Conservation (phyloP, 169 alveolate genomes). For the Plasmodium vivax region DNA sequence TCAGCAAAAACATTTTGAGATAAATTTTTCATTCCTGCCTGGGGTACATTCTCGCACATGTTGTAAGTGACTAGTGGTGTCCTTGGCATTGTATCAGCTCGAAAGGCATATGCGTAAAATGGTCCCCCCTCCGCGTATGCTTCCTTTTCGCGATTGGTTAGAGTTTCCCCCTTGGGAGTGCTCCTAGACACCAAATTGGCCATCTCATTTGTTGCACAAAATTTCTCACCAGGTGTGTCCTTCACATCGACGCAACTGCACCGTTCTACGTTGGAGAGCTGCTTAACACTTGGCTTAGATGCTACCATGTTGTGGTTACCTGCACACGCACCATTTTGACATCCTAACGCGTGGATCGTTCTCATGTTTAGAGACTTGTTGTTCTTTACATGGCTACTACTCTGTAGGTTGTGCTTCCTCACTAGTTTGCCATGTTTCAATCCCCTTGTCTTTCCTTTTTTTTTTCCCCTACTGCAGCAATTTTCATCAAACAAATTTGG, state of each 20-base stretch:
- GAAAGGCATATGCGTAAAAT: neutral
- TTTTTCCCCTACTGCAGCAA: neutral
- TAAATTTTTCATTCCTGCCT: neutral
- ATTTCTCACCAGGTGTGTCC: conserved; percentile 1
- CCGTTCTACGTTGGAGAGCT: neutral
- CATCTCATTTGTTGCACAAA: neutral
- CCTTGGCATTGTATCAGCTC: neutral
- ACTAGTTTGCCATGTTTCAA: neutral
- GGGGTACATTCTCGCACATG: neutral
- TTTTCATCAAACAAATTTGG: neutral
- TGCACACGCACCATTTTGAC: neutral
- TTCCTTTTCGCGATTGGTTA: conserved; percentile 1
- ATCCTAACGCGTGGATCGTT: neutral
- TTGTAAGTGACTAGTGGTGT: neutral
- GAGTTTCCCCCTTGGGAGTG: neutral
- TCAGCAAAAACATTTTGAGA: neutral
- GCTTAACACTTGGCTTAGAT: neutral
- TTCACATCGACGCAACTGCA: neutral
- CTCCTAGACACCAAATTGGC: neutral
- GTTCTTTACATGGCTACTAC: neutral
- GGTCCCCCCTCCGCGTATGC: neutral
- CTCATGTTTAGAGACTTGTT: neutral
- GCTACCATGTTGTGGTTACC: neutral
- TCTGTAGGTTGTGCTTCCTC: neutral
- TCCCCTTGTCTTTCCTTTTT: neutral